Percentiles rank a stretch among this genome's conserved stretches.
Evolutionary conservation across 2,329 filamentous ascomycete genomes (phyloP).

Genomic region (Trichoderma semiorbis): DNA sequence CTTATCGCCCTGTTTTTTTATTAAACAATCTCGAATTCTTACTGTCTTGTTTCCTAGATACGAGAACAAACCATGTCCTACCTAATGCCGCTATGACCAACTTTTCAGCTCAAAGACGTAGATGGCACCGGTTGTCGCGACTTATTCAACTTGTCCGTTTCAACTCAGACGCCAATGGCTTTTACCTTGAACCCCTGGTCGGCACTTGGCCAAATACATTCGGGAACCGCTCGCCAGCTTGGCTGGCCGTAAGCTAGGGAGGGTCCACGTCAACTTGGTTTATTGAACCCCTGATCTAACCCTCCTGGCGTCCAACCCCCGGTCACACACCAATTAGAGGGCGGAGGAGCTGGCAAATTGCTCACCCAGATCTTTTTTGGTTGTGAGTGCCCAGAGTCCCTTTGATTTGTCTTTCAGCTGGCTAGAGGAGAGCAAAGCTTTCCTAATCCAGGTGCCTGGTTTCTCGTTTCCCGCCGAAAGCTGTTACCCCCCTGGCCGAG

Average conservation of each 20-base stretch:
- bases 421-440: slow-evolving; percentile 6
- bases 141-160: neutral
- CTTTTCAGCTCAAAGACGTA: neutral
- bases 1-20: neutral
- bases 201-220: slow-evolving; percentile 16
- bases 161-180: slow-evolving; percentile 4
- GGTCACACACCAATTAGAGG: slow-evolving; percentile 11
- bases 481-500: neutral
- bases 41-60: neutral
- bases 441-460: neutral
- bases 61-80: neutral
- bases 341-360: neutral
- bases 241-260: slow-evolving; percentile 4
- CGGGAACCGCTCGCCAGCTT: slow-evolving; percentile 5
- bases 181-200: slow-evolving; percentile 12
- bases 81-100: neutral
- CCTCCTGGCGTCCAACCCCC: neutral
- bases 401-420: slow-evolving; percentile 8
- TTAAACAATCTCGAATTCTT: neutral
- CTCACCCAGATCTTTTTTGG: slow-evolving; percentile 2
- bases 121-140: neutral
- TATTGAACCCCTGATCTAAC: slow-evolving; percentile 18
- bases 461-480: neutral
- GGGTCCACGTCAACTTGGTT: slow-evolving; percentile 20
- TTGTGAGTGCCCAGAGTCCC: neutral